Conservation (phyloP, 805 yeast genomes). For the Clavispora phyllophila region DNA sequence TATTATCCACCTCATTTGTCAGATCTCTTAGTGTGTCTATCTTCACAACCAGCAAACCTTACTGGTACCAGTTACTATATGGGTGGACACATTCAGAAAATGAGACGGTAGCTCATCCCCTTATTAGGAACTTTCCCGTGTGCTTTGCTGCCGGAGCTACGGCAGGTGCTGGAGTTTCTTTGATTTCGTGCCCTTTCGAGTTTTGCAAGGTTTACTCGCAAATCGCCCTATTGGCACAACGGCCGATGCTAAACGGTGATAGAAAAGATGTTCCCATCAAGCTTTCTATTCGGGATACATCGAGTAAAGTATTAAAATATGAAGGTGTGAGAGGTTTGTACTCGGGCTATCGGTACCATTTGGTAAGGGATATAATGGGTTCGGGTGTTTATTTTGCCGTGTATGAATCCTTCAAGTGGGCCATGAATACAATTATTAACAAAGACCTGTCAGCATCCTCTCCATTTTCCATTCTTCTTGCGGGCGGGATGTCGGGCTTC, state of each 20-base stretch:
- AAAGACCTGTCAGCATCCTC: slow-evolving; percentile 17
- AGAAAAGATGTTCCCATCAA: slow-evolving; percentile 6
- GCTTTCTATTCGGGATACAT: slow-evolving; percentile 39
- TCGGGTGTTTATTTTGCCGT: slow-evolving; percentile 70
- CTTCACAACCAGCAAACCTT: slow-evolving; percentile 52
- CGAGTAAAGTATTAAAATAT: slow-evolving; percentile 44
- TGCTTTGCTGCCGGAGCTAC: slow-evolving; percentile 54
- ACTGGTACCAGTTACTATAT: slow-evolving; percentile 12
- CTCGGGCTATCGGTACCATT: slow-evolving; percentile 67
- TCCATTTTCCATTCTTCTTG: slow-evolving; percentile 35
- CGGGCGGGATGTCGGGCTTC: slow-evolving; percentile 80
- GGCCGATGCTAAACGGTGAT: not conserved
- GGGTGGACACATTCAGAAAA: slow-evolving; percentile 7
- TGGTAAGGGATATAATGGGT: slow-evolving; percentile 63
- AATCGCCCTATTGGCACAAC: slow-evolving; percentile 46
- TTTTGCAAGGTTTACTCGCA: slow-evolving; percentile 79
- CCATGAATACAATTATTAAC: slow-evolving; percentile 27
- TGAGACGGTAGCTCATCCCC: slow-evolving; percentile 33
- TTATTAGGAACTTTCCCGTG: slow-evolving; percentile 34
- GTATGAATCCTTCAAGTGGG: slow-evolving; percentile 67
- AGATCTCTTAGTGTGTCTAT: slow-evolving; percentile 63
- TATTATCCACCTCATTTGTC: slow-evolving; percentile 59
- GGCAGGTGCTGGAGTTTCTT: slow-evolving; percentile 61
- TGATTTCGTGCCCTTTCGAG: slow-evolving; percentile 80
- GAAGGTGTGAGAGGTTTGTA: slow-evolving; percentile 65